These are phyloP conservation scores for Pichia sp. DNA, from an alignment of 1,139 yeast genomes.

Conservation along the genomic window DNA sequence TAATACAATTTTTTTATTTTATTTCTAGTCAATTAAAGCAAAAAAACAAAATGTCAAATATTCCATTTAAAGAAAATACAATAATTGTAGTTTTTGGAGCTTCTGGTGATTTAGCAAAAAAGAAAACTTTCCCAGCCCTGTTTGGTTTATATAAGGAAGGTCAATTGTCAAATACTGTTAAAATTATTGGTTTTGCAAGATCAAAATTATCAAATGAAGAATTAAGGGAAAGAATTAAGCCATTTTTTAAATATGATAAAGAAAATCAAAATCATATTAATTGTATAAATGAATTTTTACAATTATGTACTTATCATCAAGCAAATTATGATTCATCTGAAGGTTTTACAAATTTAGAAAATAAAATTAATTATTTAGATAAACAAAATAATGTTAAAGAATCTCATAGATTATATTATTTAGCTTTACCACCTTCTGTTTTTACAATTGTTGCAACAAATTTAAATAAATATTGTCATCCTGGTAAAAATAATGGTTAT, in stretches of 20 bases:
- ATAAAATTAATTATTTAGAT: constrained; percentile 57
- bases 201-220: constrained; percentile 64
- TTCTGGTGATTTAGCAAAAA: constrained; percentile 93
- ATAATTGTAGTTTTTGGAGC: constrained; percentile 90
- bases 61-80: constrained; percentile 53
- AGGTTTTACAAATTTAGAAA: constrained; percentile 57
- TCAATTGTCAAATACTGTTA: constrained; percentile 59
- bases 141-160: constrained; percentile 78
- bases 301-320: constrained; percentile 57
- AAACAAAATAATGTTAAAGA: constrained; percentile 36
- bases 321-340: constrained; percentile 79
- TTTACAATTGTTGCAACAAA: constrained; percentile 74
- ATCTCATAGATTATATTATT: constrained; percentile 76
- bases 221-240: constrained; percentile 58
- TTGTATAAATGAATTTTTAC: constrained; percentile 58
- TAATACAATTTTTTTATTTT: too few species aligned
- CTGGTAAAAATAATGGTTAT: constrained; percentile 41
- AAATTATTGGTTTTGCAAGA: constrained; percentile 89
- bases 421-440: constrained; percentile 93
- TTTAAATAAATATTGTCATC: constrained; percentile 65
- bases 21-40: too few species aligned
- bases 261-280: constrained; percentile 26
- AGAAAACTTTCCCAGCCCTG: constrained; percentile 84
- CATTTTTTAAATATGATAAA: constrained; percentile 54
- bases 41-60: neutral